phyloP scores from a whole-genome alignment of 2,329 filamentous ascomycete species.

The Paecilomyces sp. region DNA sequence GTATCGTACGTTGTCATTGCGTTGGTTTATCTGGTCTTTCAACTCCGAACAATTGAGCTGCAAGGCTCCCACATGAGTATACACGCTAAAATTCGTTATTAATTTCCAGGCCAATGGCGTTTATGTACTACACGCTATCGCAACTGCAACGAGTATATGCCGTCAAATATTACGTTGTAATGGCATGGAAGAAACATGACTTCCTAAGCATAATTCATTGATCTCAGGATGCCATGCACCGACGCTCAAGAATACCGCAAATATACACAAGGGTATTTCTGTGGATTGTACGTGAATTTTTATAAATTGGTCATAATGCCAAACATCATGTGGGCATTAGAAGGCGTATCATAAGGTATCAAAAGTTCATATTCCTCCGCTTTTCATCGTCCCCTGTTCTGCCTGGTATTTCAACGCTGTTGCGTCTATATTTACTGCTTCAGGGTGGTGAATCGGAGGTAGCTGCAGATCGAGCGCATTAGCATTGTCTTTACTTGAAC shows the following conservation, averaged over 20 bases:
- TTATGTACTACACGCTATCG: too few relatives aligned
- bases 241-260: background rate
- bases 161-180: background rate
- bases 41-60: too few relatives aligned
- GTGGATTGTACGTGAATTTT: background rate
- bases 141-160: background rate
- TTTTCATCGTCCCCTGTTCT: background rate
- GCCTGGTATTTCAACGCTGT: background rate
- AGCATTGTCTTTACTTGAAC: background rate
- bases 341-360: background rate
- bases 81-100: too few relatives aligned
- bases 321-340: background rate
- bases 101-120: too few relatives aligned
- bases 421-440: background rate
- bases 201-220: background rate
- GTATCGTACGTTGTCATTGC: too few relatives aligned
- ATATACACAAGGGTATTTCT: background rate
- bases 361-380: background rate
- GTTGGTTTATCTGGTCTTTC: too few relatives aligned
- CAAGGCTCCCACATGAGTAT: too few relatives aligned
- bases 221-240: background rate
- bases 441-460: background rate
- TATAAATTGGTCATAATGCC: background rate
- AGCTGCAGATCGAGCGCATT: background rate
- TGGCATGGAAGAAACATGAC: background rate